Conservation (phyloP, 2,329 filamentous ascomycete genomes). For the Neofusicoccum laricinum region DNA sequence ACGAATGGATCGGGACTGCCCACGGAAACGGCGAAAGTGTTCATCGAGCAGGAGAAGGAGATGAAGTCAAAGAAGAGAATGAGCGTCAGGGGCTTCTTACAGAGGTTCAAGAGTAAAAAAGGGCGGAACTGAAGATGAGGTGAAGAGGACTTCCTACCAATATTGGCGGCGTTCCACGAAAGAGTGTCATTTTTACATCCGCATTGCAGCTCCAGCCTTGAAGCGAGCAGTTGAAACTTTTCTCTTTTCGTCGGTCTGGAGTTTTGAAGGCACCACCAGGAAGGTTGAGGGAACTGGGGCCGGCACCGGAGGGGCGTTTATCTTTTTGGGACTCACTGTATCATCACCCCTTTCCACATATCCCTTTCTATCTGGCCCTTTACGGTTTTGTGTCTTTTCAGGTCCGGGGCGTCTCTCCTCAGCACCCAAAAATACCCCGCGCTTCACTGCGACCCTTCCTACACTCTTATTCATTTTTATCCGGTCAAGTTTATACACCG, state of each 20-base stretch:
- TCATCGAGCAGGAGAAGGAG: background rate
- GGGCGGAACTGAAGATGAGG: background rate
- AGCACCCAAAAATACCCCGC: background rate
- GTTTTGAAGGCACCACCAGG: background rate
- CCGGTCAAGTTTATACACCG: background rate
- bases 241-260: background rate
- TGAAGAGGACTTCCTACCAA: background rate
- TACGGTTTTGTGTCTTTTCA: background rate
- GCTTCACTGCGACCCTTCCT: background rate
- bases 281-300: background rate
- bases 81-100: constrained; percentile 12
- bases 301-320: background rate
- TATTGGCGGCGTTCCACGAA: background rate
- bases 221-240: background rate
- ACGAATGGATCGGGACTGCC: constrained; percentile 19
- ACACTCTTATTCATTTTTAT: background rate
- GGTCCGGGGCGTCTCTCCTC: background rate
- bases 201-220: background rate
- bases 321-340: background rate
- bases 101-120: constrained; percentile 9
- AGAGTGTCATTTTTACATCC: background rate
- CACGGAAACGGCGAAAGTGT: constrained; percentile 25
- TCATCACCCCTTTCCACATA: background rate
- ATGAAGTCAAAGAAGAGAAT: constrained; percentile 9
- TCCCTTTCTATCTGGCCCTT: background rate